These are phyloP conservation scores for Madurella fahalii DNA, from an alignment of 2,329 filamentous ascomycete genomes.

Conservation along the genomic window DNA sequence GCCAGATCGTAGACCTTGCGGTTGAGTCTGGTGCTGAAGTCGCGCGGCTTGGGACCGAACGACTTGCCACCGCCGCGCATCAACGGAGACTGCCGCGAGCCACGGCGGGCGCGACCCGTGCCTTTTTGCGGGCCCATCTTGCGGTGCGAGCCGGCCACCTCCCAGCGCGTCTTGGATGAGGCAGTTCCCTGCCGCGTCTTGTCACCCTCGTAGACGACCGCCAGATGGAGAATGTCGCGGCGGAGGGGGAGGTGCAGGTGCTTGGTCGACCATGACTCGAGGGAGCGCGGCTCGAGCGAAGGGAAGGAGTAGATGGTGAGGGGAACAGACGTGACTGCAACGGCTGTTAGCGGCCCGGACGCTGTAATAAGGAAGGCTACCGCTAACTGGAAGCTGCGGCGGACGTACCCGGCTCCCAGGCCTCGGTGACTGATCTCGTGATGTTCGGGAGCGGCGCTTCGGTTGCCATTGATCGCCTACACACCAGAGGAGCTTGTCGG, in stretches of 20 bases:
- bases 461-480: conserved; percentile 55
- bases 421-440: conserved; percentile 36
- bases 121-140: conserved; percentile 90
- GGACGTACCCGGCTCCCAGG: conserved; percentile 45
- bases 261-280: conserved; percentile 73
- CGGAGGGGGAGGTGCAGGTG: conserved; percentile 85
- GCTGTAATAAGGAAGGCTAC: conserved; percentile 1
- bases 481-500: conserved; percentile 14
- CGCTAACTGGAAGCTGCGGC: conserved; percentile 2
- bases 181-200: conserved; percentile 82
- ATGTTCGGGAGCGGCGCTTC: conserved; percentile 40
- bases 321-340: conserved; percentile 56
- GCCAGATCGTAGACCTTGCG: conserved; percentile 92
- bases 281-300: conserved; percentile 73
- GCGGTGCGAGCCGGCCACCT: conserved; percentile 76
- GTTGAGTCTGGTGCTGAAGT: conserved; percentile 80
- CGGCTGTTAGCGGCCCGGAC: conserved; percentile 31
- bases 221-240: conserved; percentile 86
- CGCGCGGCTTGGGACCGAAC: conserved; percentile 85
- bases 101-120: conserved; percentile 71
- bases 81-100: conserved; percentile 77
- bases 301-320: conserved; percentile 90
- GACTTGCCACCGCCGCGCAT: conserved; percentile 80
- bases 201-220: conserved; percentile 90
- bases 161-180: conserved; percentile 71